A percentile compares a stretch with the other conserved stretches of the same genome.
phyloP scores from a whole-genome alignment of 2,329 filamentous ascomycete species.

The Sporothrix sp. region DNA sequence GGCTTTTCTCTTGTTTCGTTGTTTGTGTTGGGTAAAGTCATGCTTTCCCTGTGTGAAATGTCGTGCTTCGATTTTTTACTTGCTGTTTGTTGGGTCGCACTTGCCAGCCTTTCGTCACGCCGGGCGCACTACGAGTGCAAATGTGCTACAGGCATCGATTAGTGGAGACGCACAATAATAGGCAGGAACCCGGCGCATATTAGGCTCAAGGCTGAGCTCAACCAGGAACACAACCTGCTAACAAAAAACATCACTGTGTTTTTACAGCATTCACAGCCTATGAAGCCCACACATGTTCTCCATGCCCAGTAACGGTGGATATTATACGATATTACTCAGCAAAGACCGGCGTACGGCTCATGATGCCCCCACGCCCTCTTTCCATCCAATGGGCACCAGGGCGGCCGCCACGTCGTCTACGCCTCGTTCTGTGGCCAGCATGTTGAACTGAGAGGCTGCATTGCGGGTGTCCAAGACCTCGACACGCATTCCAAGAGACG shows the following conservation, averaged over 20 bases:
- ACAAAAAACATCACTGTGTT: no score
- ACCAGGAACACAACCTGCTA: no score
- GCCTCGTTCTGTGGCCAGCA: constrained; percentile 88
- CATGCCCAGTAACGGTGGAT: no score
- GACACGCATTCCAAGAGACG: constrained; percentile 69
- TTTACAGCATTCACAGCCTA: no score
- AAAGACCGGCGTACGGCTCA: not conserved
- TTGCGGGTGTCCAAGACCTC: constrained; percentile 90
- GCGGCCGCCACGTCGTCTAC: constrained; percentile 78
- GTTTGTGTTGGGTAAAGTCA: not conserved
- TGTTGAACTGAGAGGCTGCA: constrained; percentile 87
- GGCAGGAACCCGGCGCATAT: no score
- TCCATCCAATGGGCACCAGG: constrained; percentile 78
- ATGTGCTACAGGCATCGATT: no score
- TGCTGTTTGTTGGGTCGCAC: no score
- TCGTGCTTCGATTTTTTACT: not conserved
- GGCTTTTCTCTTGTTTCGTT: not conserved
- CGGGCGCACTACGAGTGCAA: no score
- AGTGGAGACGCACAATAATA: no score
- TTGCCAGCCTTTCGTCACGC: not conserved
- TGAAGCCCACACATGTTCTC: no score
- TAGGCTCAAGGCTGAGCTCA: no score
- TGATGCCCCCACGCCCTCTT: constrained; percentile 15
- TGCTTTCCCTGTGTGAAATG: not conserved
- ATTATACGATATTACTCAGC: no score